Evolutionary conservation across 208 protist genomes (phyloP).

Genomic region (Trichomonas tenax): DNA sequence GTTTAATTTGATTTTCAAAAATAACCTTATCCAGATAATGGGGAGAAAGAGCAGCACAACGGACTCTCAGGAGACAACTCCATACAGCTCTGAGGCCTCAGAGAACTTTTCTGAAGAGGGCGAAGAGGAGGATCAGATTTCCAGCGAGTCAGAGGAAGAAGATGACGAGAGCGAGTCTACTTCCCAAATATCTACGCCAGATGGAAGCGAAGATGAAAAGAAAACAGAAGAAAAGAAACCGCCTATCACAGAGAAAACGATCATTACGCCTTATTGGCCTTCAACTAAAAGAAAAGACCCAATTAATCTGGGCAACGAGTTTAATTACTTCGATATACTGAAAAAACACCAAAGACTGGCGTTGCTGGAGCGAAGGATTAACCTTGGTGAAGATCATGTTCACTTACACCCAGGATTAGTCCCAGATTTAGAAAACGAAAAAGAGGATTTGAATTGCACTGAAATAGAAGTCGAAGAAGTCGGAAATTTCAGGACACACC

Average conservation of each 20-base stretch:
- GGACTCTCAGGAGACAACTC: background rate
- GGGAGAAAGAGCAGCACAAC: background rate
- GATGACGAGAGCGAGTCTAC: background rate
- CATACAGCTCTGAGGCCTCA: background rate
- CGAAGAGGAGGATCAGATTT: background rate
- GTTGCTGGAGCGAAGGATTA: background rate
- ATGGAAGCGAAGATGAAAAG: background rate
- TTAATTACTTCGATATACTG: background rate
- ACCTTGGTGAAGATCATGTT: background rate
- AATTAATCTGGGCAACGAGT: background rate
- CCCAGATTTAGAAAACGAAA: background rate
- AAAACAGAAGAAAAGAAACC: background rate
- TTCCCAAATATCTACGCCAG: background rate
- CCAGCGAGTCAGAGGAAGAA: background rate
- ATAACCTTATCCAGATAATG: too few relatives aligned
- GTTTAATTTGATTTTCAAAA: too few relatives aligned
- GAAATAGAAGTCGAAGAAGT: background rate
- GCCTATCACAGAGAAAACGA: background rate
- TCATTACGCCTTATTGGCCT: background rate
- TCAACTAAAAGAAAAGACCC: background rate
- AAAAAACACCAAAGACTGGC: background rate
- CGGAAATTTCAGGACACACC: background rate
- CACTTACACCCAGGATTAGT: background rate
- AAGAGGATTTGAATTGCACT: background rate
- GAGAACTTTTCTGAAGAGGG: background rate